A percentile compares a stretch with the other conserved stretches of the same genome.
These are phyloP conservation scores for Mrakia hoshinonis DNA, from an alignment of 768 basidiomycete genomes.

Conservation along the genomic window DNA sequence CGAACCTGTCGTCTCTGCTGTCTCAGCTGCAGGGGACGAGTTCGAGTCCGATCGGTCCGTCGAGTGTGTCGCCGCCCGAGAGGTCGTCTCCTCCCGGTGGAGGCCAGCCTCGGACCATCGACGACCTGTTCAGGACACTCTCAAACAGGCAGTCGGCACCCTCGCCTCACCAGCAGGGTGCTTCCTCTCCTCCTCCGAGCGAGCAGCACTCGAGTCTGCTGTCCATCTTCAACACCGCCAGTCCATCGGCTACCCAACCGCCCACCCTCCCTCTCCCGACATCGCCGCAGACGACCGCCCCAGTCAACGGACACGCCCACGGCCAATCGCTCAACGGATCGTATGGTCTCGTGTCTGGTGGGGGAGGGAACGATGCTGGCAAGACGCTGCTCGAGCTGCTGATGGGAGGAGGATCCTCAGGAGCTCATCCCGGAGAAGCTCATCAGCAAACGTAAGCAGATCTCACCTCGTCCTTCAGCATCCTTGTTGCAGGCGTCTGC, in stretches of 20 bases:
- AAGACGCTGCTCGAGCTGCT: not conserved
- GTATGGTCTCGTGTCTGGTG: no score
- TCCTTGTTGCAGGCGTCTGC: no score
- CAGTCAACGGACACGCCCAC: not conserved
- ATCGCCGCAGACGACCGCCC: not conserved
- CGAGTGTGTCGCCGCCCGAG: not conserved
- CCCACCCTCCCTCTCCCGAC: not conserved
- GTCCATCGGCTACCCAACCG: not conserved
- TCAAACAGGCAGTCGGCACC: not conserved
- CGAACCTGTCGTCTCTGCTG: slow-evolving; percentile 3
- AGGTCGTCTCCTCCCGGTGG: not conserved
- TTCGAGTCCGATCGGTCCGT: not conserved
- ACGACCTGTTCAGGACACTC: slow-evolving; percentile 2
- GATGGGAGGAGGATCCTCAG: slow-evolving; percentile 1
- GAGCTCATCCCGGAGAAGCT: not conserved
- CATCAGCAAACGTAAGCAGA: not conserved
- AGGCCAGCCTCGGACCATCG: not conserved
- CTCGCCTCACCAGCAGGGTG: not conserved
- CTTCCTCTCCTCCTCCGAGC: not conserved
- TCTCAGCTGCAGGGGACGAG: slow-evolving; percentile 3
- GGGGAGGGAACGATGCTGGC: not conserved
- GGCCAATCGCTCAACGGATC: no score
- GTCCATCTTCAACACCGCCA: slow-evolving; percentile 1
- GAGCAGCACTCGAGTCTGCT: not conserved
- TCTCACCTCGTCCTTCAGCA: not conserved